Conservation (phyloP, 2,329 filamentous ascomycete species). For the Hansfordia pulvinata region DNA sequence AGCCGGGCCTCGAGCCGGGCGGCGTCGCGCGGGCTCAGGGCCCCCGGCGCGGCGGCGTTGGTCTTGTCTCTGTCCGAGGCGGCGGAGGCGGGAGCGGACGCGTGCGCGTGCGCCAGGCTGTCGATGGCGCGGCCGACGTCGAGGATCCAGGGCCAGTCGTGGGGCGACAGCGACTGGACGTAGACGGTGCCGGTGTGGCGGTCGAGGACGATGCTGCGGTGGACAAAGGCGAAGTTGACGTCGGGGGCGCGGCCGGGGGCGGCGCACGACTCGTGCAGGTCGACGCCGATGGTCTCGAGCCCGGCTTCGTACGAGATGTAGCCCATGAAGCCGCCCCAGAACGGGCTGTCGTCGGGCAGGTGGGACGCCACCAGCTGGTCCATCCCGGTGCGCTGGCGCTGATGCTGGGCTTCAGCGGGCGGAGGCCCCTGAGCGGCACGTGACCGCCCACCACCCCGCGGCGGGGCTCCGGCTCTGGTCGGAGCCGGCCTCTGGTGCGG, state of each 20-base stretch:
- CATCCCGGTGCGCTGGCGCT: background rate
- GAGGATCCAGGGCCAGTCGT: conserved; percentile 19
- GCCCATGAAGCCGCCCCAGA: conserved; percentile 59
- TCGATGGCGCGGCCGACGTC: background rate
- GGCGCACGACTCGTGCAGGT: conserved; percentile 10
- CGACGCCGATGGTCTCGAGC: conserved; percentile 34
- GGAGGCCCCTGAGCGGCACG: no score
- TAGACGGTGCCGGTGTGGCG: conserved; percentile 40
- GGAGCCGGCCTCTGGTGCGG: background rate
- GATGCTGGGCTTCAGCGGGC: background rate
- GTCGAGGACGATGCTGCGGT: conserved; percentile 51
- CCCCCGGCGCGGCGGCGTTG: no score
- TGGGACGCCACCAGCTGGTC: background rate
- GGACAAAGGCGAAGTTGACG: conserved; percentile 48
- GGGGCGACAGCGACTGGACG: conserved; percentile 39
- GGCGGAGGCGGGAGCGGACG: no score
- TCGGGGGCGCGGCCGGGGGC: conserved; percentile 33
- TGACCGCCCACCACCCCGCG: no score
- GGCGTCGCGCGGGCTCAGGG: no score
- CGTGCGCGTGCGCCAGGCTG: no score
- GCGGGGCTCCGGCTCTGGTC: no score
- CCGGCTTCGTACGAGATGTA: conserved; percentile 58
- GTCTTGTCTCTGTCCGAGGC: no score
- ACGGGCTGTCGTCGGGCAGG: conserved; percentile 24
- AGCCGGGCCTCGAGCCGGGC: no score